Conservation (phyloP, 768 basidiomycete genomes). For the Trametes meyenii region DNA sequence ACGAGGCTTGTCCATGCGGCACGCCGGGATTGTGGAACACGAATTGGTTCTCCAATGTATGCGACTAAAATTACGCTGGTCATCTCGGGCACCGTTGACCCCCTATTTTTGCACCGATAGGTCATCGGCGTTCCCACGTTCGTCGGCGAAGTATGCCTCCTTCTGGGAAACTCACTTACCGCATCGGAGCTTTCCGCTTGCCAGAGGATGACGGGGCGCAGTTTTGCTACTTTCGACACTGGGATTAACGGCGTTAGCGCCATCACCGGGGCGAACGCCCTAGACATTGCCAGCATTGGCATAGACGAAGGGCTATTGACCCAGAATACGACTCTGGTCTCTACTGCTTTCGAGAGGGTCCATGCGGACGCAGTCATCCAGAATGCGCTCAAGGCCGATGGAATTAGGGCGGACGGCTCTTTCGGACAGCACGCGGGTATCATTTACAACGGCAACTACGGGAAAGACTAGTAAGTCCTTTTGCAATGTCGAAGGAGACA, state of each 20-base stretch:
- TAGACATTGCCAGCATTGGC: conserved; percentile 65
- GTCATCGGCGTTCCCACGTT: conserved; percentile 61
- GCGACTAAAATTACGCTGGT: conserved; percentile 13
- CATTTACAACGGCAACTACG: conserved; percentile 74
- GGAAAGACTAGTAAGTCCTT: conserved; percentile 43
- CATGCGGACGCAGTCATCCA: conserved; percentile 55
- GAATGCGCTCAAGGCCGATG: conserved; percentile 53
- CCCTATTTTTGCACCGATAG: conserved; percentile 32
- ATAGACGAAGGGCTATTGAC: conserved; percentile 49
- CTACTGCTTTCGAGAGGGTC: conserved; percentile 52
- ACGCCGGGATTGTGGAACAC: conserved; percentile 59
- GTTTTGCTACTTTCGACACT: conserved; percentile 51
- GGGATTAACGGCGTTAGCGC: conserved; percentile 41
- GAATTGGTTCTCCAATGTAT: conserved; percentile 65
- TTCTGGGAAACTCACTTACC: conserved; percentile 53
- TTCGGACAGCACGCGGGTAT: conserved; percentile 57
- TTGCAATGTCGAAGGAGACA: not conserved
- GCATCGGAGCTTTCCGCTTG: conserved; percentile 48
- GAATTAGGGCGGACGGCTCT: conserved; percentile 48
- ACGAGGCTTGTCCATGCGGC: conserved; percentile 54
- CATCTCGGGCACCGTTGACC: not conserved
- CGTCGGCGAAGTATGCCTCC: conserved; percentile 56
- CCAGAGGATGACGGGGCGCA: conserved; percentile 50
- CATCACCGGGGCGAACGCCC: conserved; percentile 61
- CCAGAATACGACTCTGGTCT: conserved; percentile 47